These are phyloP conservation scores for Myrmaecium sp. DNA, from an alignment of 2,329 filamentous ascomycete species.

Conservation along the genomic window DNA sequence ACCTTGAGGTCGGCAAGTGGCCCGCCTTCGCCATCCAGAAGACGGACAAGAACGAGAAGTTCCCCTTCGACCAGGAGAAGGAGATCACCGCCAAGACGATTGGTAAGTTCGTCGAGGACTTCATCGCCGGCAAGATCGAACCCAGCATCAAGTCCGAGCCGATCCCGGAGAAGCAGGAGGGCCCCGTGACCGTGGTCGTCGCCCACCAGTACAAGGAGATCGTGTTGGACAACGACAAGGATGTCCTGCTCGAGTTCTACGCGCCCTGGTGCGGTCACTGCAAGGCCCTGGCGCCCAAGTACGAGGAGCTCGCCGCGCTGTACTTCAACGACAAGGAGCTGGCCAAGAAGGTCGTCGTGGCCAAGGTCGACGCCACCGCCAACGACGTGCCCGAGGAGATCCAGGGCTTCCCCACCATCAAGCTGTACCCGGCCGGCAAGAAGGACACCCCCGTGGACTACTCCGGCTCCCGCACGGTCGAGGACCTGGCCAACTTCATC, in stretches of 20 bases:
- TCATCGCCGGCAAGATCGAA: constrained; percentile 71
- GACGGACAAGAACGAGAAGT: constrained; percentile 90
- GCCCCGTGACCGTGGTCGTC: constrained; percentile 72
- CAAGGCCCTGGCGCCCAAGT: constrained; percentile 53
- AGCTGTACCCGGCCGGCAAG: constrained; percentile 81
- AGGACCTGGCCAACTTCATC: constrained; percentile 85
- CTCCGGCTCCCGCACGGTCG: constrained; percentile 69
- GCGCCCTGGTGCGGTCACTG: constrained; percentile 67
- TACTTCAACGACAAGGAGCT: constrained; percentile 34
- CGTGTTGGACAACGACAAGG: constrained; percentile 86
- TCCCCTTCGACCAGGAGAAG: constrained; percentile 74
- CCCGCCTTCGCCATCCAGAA: constrained; percentile 97
- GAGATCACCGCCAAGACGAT: constrained; percentile 60
- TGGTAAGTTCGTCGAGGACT: constrained; percentile 70
- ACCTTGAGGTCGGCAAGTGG: constrained; percentile 90
- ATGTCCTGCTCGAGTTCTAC: constrained; percentile 96
- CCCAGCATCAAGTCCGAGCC: constrained; percentile 98
- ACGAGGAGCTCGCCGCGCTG: constrained; percentile 44
- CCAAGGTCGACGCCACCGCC: constrained; percentile 86
- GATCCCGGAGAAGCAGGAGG: constrained; percentile 84
- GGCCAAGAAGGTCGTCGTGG: constrained; percentile 46
- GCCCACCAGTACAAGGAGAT: constrained; percentile 87
- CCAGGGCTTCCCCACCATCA: constrained; percentile 97
- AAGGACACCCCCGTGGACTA: constrained; percentile 80
- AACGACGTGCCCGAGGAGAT: constrained; percentile 98